These are phyloP conservation scores for Hymenoscyphus salicellus DNA, from an alignment of 2,329 filamentous ascomycete genomes.

Conservation along the genomic window DNA sequence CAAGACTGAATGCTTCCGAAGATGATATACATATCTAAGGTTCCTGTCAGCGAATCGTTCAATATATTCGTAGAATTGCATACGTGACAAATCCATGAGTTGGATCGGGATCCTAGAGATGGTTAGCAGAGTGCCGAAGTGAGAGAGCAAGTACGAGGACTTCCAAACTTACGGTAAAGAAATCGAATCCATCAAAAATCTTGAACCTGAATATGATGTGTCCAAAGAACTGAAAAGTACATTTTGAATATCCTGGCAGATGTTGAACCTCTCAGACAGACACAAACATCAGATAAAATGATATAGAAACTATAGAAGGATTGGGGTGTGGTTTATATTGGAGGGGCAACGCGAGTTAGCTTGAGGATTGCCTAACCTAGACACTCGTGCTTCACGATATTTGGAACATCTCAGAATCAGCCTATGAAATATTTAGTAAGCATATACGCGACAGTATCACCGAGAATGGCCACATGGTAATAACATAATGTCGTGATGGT, in stretches of 20 bases:
- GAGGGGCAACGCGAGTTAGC: slow-evolving; percentile 5
- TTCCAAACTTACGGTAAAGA: slow-evolving; percentile 43
- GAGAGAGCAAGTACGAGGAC: not conserved
- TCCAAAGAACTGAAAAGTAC: slow-evolving; percentile 13
- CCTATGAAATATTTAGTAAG: not conserved
- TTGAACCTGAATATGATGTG: slow-evolving; percentile 18
- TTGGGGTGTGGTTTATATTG: not conserved
- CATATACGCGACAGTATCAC: not conserved
- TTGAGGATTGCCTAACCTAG: not conserved
- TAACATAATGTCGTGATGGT: not conserved
- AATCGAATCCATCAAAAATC: slow-evolving; percentile 49
- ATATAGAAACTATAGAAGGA: not conserved
- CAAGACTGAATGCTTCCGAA: slow-evolving; percentile 28
- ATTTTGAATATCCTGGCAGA: not conserved
- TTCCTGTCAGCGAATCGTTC: slow-evolving; percentile 47
- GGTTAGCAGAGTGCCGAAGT: not conserved
- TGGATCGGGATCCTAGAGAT: slow-evolving; percentile 46
- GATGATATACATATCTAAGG: slow-evolving; percentile 52
- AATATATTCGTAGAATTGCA: slow-evolving; percentile 44
- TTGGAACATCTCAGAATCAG: not conserved
- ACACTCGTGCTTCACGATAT: not conserved
- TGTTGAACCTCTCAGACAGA: slow-evolving; percentile 1
- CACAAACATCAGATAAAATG: not conserved
- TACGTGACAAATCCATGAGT: slow-evolving; percentile 68
- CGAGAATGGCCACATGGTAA: not conserved